Conservation (phyloP, 164 flowering plant species). For the Vitis rupestris region DNA sequence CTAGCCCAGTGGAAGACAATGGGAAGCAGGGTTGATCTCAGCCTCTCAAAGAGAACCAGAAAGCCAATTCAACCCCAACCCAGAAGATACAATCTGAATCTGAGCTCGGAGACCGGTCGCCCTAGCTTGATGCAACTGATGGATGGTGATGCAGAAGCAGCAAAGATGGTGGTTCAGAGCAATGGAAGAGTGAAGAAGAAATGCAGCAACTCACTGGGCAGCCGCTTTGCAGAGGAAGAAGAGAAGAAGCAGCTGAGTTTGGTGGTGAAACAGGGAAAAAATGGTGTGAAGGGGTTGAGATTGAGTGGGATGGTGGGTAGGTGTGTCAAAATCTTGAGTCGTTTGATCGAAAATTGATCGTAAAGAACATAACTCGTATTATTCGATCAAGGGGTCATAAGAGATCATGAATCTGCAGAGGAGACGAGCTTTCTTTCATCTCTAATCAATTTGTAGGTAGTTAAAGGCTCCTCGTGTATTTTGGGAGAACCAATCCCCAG, state of each 20-base stretch:
- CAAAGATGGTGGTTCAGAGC: not conserved
- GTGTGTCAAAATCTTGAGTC: not conserved
- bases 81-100: not conserved
- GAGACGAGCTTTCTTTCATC: too few species aligned
- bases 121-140: not conserved
- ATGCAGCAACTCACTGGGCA: not conserved
- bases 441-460: too few species aligned
- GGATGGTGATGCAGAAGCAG: not conserved
- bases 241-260: not conserved
- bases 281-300: not conserved
- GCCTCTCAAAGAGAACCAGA: conserved; percentile 5
- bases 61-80: not conserved
- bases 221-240: conserved; percentile 1
- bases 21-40: not conserved
- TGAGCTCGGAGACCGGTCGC: too few species aligned
- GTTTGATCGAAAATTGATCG: not conserved
- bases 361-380: not conserved
- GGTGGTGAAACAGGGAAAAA: not conserved
- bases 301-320: not conserved
- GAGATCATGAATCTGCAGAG: too few species aligned
- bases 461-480: too few species aligned
- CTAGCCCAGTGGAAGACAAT: not conserved
- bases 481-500: too few species aligned
- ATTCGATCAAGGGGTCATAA: too few species aligned
- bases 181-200: not conserved